Percentiles rank a stretch among this genome's conserved stretches.
These are phyloP conservation scores for Chytridium lagenaria DNA, from an alignment of 371 early-diverging fungal genomes.

Conservation along the genomic window DNA sequence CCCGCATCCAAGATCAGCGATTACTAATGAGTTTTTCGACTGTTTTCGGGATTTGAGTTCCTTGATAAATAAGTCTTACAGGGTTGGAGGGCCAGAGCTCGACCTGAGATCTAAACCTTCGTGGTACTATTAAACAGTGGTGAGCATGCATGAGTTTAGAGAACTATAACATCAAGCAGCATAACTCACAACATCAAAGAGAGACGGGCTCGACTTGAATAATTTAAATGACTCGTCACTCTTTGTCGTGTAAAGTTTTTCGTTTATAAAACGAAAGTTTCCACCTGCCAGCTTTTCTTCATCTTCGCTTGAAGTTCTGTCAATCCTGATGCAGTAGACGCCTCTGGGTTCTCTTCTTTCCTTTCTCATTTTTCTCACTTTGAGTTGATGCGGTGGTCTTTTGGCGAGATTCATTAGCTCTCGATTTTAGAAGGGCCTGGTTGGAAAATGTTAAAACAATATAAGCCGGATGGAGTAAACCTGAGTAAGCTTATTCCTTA, in stretches of 20 bases:
- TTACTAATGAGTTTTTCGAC: conserved; percentile 42
- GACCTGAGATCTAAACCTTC: conserved; percentile 95
- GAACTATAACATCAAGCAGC: neutral
- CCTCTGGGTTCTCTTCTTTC: neutral
- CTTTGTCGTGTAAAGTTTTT: conserved; percentile 88
- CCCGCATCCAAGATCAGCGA: conserved; percentile 99
- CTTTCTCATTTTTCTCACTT: neutral
- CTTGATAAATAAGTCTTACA: conserved; percentile 82
- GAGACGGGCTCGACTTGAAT: conserved; percentile 82
- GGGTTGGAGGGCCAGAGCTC: conserved; percentile 98
- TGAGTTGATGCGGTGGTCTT: neutral
- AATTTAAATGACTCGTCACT: conserved; percentile 76
- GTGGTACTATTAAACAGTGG: conserved; percentile 75
- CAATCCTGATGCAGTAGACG: conserved; percentile 39
- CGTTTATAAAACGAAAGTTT: conserved; percentile 95
- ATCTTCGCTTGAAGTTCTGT: conserved; percentile 81
- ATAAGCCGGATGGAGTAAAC: no score
- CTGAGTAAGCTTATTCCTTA: neutral
- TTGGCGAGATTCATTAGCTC: neutral
- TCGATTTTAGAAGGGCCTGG: neutral
- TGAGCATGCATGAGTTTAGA: neutral
- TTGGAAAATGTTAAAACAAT: neutral
- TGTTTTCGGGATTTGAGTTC: conserved; percentile 58
- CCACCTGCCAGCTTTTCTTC: conserved; percentile 75
- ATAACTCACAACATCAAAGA: conserved; percentile 81